Conservation (phyloP, 225 moss, liverwort and hornwort genomes). For the Ulota crispa region DNA sequence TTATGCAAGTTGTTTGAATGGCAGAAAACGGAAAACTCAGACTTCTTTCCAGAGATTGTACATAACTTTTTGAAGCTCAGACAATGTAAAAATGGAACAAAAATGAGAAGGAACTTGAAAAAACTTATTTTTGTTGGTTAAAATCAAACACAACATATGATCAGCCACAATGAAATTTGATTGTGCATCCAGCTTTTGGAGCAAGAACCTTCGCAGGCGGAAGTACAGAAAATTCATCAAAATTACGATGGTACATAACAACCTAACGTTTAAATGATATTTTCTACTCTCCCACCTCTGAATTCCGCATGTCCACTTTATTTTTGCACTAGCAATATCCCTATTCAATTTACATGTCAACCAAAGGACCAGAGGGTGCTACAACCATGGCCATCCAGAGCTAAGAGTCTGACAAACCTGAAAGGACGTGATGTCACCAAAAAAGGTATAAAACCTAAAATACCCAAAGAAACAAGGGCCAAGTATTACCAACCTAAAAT, state of each 20-base stretch:
- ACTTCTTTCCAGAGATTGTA: too few species aligned
- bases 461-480: not conserved
- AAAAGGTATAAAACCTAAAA: not conserved
- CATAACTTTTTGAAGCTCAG: too few species aligned
- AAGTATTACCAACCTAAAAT: slow-evolving; percentile 21
- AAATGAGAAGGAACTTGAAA: too few species aligned
- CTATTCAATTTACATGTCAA: not conserved
- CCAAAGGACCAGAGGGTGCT: not conserved
- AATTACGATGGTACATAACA: not conserved
- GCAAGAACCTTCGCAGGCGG: not conserved
- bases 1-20: too few species aligned
- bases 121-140: too few species aligned
- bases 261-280: not conserved
- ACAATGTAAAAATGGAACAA: too few species aligned
- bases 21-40: too few species aligned
- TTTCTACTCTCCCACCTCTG: not conserved
- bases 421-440: not conserved
- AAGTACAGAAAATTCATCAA: not conserved
- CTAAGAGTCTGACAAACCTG: not conserved
- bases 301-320: not conserved
- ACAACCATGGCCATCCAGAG: not conserved
- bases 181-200: not conserved
- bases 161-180: not conserved
- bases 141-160: not conserved
- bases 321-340: not conserved